Evolutionary conservation across 1,284 basidiomycete species (phyloP), one percentile per base, ranked within the genome.

Genomic region (Boletus semigastroideus): DNA sequence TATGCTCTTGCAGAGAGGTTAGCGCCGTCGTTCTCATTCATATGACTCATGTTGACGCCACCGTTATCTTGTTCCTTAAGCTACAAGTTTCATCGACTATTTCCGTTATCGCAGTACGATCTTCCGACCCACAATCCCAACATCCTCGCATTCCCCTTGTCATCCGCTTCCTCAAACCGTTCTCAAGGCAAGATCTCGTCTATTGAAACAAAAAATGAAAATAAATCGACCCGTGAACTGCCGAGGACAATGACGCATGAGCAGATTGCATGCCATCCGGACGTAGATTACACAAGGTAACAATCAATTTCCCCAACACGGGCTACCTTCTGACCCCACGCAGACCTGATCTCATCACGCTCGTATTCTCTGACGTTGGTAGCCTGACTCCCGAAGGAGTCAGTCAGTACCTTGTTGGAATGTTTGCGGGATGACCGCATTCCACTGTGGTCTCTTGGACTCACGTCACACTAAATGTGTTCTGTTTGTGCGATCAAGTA

Each of bases 21-120:
- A 57, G 73, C 65, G 53, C 56, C 53, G 39, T 57, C 44, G 53
- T 54, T 59, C 56, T 47, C 53, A 54, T 50, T 25, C 25, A 25
- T 42, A 47, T 51, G 42, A 57, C 51, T 52, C 60, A 53, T 60
- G 50, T 58, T 67, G 51, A 69, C 53, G 53, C 55, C 57, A 59
- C 53, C 42, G 46, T 52, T 50, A 51, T 61, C 51, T 46, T 44
- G 25, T 56, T 49, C 61, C 64, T 59, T 55, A 69, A 91, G 92
- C 71, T 99, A 95, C 81, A 99, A 99, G 75, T 98, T 99, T 72
- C 87, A 98, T 65, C 88, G 97, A 56, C 78, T 97, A 63, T 98
- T 98, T 75, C 96, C 96, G 38, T 78, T 99, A 69, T 95, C 92
- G 48, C 95, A 98, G 70, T 94, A 94, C 68, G 96, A 99, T 76